Evolutionary conservation across 1,284 basidiomycete species (phyloP), one percentile per base, ranked within the genome.

Genomic region (Naganishia sp.): DNA sequence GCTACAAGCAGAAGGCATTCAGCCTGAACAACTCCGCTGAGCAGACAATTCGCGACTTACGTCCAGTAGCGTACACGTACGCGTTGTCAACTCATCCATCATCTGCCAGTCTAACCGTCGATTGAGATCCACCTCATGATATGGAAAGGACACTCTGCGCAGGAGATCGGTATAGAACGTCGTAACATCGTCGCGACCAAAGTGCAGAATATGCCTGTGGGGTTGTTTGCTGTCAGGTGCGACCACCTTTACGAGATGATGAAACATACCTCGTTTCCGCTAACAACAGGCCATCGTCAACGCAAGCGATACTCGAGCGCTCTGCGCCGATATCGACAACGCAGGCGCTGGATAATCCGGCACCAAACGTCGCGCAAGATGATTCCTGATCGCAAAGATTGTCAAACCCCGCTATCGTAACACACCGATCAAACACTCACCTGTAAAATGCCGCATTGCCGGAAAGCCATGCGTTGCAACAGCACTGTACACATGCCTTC

Each of bases 101-200:
- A 94, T 85, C 61, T 84, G 83, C 90, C 91, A 95, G 72, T 96
- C 93, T 73, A 92, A 89, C 50, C 85, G 84, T 47, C 84, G 83
- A 6, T 85, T 83, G 28, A 96, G 82, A 72, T 96, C 84, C 66
- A 92, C 81, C 42, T 92, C 89, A 66, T 86, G 83, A 77, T 97
- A 97, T 0, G 96, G 95, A 74, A 98, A 95, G 58, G 86, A 85
- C 63, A 94, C 90, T 58, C 88, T 85, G 61, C 87, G 82, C 28
- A 99, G 83, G 15, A 99, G 82, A 31, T 92, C 86, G 68, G 88
- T 86, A 45, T 98, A 83, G 71, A 96, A 92, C 66, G 88, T 86
- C 0, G 94, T 95, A 71, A 99, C 88, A 78, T 97, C 94, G 76
- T 94, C 89, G 2, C 95, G 94, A 32, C 93, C 95, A 77, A 94